phyloP scores from a whole-genome alignment of 2,329 filamentous ascomycete genomes.

The Fusarium sp. region DNA sequence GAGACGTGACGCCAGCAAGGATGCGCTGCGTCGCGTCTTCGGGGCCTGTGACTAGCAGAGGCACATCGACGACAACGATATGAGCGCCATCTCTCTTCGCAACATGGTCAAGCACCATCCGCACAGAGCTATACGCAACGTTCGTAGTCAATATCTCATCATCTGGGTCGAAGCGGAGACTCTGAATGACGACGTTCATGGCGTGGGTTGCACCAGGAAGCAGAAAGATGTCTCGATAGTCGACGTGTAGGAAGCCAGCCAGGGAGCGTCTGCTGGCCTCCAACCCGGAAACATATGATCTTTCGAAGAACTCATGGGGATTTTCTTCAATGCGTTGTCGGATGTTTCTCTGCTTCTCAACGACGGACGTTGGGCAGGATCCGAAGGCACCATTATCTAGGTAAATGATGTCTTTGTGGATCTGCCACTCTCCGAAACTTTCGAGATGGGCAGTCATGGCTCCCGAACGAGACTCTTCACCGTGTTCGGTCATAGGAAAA shows the following conservation, averaged over 20 bases:
- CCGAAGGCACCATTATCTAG: not conserved
- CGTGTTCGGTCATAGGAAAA: rapidly evolving
- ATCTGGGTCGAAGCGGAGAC: not conserved
- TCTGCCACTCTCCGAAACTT: not conserved
- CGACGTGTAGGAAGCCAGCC: not conserved
- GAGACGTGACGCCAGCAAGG: not conserved
- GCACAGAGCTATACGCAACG: not conserved
- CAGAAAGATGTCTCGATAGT: not conserved
- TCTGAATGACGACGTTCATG: not conserved
- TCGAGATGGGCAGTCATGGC: not conserved
- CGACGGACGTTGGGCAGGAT: not conserved
- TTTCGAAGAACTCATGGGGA: not conserved
- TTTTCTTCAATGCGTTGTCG: not conserved
- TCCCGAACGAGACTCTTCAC: rapidly evolving
- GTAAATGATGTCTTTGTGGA: not conserved
- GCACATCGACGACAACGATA: not conserved
- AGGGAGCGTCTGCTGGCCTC: not conserved
- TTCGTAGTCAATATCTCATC: not conserved
- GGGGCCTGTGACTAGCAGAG: not conserved
- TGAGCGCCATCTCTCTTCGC: not conserved
- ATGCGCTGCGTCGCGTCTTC: not conserved
- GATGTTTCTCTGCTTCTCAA: not conserved
- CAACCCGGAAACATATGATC: not conserved
- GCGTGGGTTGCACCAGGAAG: not conserved
- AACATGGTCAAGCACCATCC: not conserved